phyloP scores from a whole-genome alignment of 257 asterid species.

The Rauvolfia tetraphylla region DNA sequence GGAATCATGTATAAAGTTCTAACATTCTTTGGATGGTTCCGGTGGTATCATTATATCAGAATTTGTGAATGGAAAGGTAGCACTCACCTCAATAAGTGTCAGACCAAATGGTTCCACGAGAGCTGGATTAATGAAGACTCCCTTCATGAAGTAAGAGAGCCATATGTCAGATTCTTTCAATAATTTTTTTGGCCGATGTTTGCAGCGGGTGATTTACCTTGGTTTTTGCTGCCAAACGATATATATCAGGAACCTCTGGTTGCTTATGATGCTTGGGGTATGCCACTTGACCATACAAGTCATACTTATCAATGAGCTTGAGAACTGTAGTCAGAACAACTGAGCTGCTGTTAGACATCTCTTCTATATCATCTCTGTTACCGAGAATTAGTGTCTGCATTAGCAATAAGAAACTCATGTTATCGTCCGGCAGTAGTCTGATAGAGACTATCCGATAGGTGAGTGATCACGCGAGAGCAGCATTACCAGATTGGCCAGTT shows the following conservation, averaged over 20 bases:
- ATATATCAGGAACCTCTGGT: conserved; percentile 58
- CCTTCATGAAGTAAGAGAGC: conserved; percentile 34
- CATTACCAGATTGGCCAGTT: conserved; percentile 62
- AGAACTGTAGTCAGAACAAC: conserved; percentile 53
- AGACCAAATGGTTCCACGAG: conserved; percentile 73
- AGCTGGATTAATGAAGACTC: conserved; percentile 75
- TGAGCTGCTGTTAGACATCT: conserved; percentile 59
- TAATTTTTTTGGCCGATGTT: not conserved
- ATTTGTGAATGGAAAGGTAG: conserved; percentile 4
- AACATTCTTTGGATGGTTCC: not conserved
- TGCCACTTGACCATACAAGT: conserved; percentile 62
- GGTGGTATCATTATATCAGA: not conserved
- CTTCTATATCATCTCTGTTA: conserved; percentile 64
- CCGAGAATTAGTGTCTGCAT: conserved; percentile 61
- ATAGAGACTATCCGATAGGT: not conserved
- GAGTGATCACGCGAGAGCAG: conserved; percentile 11
- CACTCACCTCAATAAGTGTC: conserved; percentile 61
- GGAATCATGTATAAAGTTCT: conserved; percentile 5
- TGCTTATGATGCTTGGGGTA: conserved; percentile 69
- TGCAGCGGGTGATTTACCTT: conserved; percentile 36
- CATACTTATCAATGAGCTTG: conserved; percentile 57
- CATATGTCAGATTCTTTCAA: not conserved
- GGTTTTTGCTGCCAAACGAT: conserved; percentile 65
- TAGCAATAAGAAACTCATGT: conserved; percentile 14
- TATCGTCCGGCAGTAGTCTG: not conserved